These are phyloP conservation scores for Stereocaulon alpinum DNA, from an alignment of 495 filamentous ascomycete genomes.

Conservation along the genomic window DNA sequence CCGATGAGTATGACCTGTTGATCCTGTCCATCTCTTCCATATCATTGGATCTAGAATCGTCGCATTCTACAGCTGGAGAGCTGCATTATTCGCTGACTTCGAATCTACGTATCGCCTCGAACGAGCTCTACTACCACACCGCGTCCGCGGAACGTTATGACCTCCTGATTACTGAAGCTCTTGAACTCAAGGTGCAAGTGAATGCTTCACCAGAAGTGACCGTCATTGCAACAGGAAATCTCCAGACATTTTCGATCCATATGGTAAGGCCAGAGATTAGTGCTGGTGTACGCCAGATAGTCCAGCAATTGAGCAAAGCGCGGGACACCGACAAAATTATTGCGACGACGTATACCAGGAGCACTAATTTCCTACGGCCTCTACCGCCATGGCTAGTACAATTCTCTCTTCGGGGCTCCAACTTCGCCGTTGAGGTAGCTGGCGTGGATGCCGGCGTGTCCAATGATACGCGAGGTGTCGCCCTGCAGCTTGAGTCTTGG, in stretches of 20 bases:
- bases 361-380: conserved; percentile 61
- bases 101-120: conserved; percentile 70
- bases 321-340: conserved; percentile 51
- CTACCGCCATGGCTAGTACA: conserved; percentile 77
- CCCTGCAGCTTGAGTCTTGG: conserved; percentile 82
- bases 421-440: conserved; percentile 83
- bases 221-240: conserved; percentile 65
- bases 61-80: conserved; percentile 76
- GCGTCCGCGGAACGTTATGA: conserved; percentile 70
- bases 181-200: conserved; percentile 77
- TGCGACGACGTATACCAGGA: conserved; percentile 37
- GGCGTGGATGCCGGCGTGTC: conserved; percentile 78
- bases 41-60: conserved; percentile 85
- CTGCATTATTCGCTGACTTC: conserved; percentile 77
- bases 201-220: conserved; percentile 78
- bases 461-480: conserved; percentile 63
- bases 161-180: conserved; percentile 69
- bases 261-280: conserved; percentile 88
- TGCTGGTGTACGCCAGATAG: conserved; percentile 81
- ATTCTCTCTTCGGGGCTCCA: conserved; percentile 74
- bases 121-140: conserved; percentile 94
- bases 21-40: conserved; percentile 90
- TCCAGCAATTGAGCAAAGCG: conserved; percentile 61
- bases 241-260: conserved; percentile 80
- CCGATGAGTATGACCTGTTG: conserved; percentile 78